These are phyloP conservation scores for Paraphaeosphaeria minitans DNA, from an alignment of 2,329 filamentous ascomycete species.

Conservation along the genomic window DNA sequence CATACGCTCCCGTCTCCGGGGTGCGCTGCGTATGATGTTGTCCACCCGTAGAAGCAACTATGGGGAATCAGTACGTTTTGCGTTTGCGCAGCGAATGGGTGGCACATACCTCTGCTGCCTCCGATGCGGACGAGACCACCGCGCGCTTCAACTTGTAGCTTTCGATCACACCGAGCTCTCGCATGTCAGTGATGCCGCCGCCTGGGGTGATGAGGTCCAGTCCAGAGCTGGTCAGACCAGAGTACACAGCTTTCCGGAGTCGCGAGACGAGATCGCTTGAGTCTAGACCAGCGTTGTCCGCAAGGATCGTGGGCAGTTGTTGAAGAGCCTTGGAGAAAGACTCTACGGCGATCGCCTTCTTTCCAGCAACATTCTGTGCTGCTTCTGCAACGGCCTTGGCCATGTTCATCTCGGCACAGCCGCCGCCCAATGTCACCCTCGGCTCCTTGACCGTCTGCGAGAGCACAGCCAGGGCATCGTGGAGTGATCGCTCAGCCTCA, in stretches of 20 bases:
- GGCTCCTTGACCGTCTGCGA: conserved; percentile 97
- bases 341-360: conserved; percentile 92
- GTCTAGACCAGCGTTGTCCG: conserved; percentile 96
- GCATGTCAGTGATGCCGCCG: conserved; percentile 93
- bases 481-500: conserved; percentile 92
- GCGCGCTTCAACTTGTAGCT: conserved; percentile 98
- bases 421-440: conserved; percentile 89
- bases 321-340: conserved; percentile 87
- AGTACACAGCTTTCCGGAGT: conserved; percentile 91
- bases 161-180: conserved; percentile 92
- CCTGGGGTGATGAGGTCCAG: conserved; percentile 88
- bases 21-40: conserved; percentile 95
- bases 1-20: conserved; percentile 79
- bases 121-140: conserved; percentile 94
- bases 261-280: conserved; percentile 92
- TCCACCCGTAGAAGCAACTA: conserved; percentile 91
- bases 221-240: conserved; percentile 89
- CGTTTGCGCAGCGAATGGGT: conserved; percentile 10
- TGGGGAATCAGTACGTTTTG: conserved; percentile 36
- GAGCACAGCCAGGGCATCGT: conserved; percentile 93
- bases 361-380: conserved; percentile 91
- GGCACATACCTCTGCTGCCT: conserved; percentile 85
- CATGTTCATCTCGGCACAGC: conserved; percentile 99
- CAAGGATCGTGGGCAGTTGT: conserved; percentile 93
- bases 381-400: conserved; percentile 95